These are phyloP conservation scores for Arthrobotrys sinensis DNA, from an alignment of 2,329 filamentous ascomycete genomes.

Conservation along the genomic window DNA sequence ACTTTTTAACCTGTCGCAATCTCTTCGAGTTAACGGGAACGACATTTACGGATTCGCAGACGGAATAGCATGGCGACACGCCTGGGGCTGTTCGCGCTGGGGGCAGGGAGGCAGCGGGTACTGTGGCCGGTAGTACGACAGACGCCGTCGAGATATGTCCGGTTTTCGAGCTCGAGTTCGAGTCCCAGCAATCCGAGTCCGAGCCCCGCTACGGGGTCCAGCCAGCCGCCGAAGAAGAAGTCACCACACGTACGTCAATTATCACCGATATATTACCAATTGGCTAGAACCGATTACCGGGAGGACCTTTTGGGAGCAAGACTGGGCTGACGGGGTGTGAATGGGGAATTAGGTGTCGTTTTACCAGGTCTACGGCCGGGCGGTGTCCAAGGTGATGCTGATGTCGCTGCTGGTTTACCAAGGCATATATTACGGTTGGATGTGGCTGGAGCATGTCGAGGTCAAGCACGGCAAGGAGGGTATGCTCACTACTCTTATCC, in stretches of 20 bases:
- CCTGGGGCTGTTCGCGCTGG: slow-evolving; percentile 44
- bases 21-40: not conserved
- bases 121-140: not conserved
- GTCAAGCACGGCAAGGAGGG: slow-evolving; percentile 74
- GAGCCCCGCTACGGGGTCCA: slow-evolving; percentile 16
- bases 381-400: slow-evolving; percentile 81
- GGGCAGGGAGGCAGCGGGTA: slow-evolving; percentile 11
- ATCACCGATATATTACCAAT: slow-evolving; percentile 1
- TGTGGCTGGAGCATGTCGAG: slow-evolving; percentile 81
- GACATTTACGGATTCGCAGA: not conserved
- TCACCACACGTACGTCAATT: slow-evolving; percentile 59
- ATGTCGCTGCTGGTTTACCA: slow-evolving; percentile 85
- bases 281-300: not conserved
- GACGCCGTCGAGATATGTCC: slow-evolving; percentile 8
- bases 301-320: not conserved
- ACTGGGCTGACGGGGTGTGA: not conserved
- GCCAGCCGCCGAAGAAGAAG: slow-evolving; percentile 39
- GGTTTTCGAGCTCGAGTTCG: slow-evolving; percentile 39
- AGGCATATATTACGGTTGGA: slow-evolving; percentile 81
- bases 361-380: slow-evolving; percentile 81
- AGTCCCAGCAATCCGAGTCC: not conserved
- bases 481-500: slow-evolving; percentile 65
- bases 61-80: slow-evolving; percentile 48
- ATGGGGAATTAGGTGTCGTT: slow-evolving; percentile 73
- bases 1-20: not conserved